These are phyloP conservation scores for Rosellinia necatrix DNA, from an alignment of 2,329 filamentous ascomycete genomes.

Conservation along the genomic window DNA sequence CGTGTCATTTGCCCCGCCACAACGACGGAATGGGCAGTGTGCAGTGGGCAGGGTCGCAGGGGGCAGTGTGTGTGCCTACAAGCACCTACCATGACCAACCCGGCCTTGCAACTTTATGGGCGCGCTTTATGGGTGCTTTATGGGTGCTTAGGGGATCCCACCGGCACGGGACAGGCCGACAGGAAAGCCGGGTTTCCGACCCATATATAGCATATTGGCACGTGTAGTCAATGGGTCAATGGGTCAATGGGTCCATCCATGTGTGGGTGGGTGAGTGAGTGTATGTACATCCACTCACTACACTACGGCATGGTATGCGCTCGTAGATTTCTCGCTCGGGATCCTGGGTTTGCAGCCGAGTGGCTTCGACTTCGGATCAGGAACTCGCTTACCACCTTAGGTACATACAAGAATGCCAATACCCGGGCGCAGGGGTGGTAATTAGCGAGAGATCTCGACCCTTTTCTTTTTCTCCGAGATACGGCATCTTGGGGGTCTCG, in stretches of 20 bases:
- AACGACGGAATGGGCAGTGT: background rate
- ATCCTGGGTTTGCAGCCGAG: conserved; percentile 2
- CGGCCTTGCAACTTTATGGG: too few species aligned
- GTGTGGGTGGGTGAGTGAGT: background rate
- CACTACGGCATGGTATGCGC: too few species aligned
- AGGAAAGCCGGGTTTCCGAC: background rate
- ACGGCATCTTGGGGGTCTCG: conserved; percentile 1
- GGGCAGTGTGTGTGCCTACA: too few species aligned
- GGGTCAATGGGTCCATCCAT: background rate
- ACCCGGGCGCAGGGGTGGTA: conserved; percentile 7
- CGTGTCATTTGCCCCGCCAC: too few species aligned
- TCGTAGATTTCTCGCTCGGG: conserved; percentile 1
- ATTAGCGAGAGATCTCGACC: background rate
- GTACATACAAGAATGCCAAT: background rate
- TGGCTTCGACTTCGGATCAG: conserved; percentile 10
- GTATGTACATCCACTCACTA: background rate
- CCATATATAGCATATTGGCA: too few species aligned
- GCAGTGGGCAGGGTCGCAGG: too few species aligned
- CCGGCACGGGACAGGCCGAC: background rate
- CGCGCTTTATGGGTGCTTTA: too few species aligned
- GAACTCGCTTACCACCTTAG: too few species aligned
- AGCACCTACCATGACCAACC: too few species aligned
- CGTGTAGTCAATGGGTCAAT: background rate
- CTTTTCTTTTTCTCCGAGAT: conserved; percentile 8
- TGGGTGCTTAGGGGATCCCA: background rate